Evolutionary conservation across 2,329 filamentous ascomycete genomes (phyloP).

Genomic region (Aspergillus sp.): DNA sequence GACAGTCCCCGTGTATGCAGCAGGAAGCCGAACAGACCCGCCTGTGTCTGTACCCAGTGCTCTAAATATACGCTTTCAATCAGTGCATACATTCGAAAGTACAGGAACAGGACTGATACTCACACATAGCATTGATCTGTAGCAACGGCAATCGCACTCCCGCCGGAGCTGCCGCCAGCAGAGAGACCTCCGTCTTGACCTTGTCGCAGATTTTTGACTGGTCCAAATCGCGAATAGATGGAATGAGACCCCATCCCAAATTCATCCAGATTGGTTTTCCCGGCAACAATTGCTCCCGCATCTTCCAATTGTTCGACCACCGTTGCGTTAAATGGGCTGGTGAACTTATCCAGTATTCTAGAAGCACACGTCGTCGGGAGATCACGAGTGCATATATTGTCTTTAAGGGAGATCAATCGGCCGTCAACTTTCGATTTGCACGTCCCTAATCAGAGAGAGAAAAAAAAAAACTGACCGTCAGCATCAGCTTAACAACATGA

Average conservation of each 20-base stretch:
- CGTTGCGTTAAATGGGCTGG: conserved; percentile 76
- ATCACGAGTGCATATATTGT: conserved; percentile 66
- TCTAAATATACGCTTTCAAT: conserved; percentile 25
- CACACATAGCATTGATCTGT: conserved; percentile 57
- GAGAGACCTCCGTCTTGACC: conserved; percentile 48
- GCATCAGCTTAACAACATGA: background rate
- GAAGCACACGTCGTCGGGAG: conserved; percentile 82
- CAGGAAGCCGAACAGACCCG: conserved; percentile 80
- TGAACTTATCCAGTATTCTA: conserved; percentile 63
- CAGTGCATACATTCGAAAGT: background rate
- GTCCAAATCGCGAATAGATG: conserved; percentile 61
- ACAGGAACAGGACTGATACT: conserved; percentile 18
- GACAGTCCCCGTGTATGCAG: conserved; percentile 76
- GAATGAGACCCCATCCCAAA: conserved; percentile 93
- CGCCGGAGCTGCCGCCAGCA: conserved; percentile 86
- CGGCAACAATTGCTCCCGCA: conserved; percentile 60
- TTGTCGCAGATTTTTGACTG: conserved; percentile 53
- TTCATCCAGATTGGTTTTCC: conserved; percentile 92
- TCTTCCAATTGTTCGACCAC: conserved; percentile 65
- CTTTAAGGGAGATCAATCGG: conserved; percentile 62
- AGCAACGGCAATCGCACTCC: conserved; percentile 81
- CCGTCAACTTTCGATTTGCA: conserved; percentile 38
- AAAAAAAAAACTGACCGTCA: background rate
- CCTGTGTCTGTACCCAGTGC: conserved; percentile 92
- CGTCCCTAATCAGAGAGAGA: conserved; percentile 18